Evolutionary conservation across 352 stramenopile species (phyloP).

Genomic region (Phytophthora pseudosyringae): DNA sequence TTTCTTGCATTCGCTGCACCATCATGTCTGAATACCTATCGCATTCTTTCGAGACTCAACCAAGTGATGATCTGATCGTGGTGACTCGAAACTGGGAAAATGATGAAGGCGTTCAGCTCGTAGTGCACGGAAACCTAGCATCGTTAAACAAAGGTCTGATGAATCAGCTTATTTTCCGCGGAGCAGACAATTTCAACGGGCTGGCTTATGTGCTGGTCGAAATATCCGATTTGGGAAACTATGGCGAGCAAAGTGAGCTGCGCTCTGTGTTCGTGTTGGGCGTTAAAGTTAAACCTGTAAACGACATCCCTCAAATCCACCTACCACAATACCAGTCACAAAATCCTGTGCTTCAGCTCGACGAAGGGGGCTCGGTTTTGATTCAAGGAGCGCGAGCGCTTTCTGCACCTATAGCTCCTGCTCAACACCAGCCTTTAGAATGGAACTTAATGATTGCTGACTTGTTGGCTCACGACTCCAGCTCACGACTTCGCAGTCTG

Average conservation of each 20-base stretch:
- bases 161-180: slow-evolving; percentile 43
- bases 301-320: slow-evolving; percentile 48
- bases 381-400: slow-evolving; percentile 45
- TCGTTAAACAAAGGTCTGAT: slow-evolving; percentile 50
- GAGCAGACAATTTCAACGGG: slow-evolving; percentile 39
- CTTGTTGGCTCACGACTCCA: slow-evolving; percentile 32
- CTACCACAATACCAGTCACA: slow-evolving; percentile 46
- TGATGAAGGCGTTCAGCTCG: slow-evolving; percentile 21
- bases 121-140: slow-evolving; percentile 33
- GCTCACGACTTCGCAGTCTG: slow-evolving; percentile 27
- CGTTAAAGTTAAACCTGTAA: slow-evolving; percentile 44
- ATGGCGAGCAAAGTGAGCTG: slow-evolving; percentile 30
- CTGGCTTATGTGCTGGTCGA: slow-evolving; percentile 46
- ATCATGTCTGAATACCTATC: slow-evolving; percentile 22
- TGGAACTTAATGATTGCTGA: slow-evolving; percentile 43
- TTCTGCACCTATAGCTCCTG: background rate
- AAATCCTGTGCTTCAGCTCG: slow-evolving; percentile 44
- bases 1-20: slow-evolving; percentile 49
- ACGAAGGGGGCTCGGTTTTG: slow-evolving; percentile 46
- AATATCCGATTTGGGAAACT: slow-evolving; percentile 52
- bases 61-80: slow-evolving; percentile 24
- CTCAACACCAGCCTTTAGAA: background rate
- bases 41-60: slow-evolving; percentile 1
- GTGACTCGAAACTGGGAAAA: slow-evolving; percentile 16
- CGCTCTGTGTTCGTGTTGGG: slow-evolving; percentile 41